Base-by-base conservation (phyloP, 352 stramenopile genomes). In the Phytopythium ostracodes region DNA sequence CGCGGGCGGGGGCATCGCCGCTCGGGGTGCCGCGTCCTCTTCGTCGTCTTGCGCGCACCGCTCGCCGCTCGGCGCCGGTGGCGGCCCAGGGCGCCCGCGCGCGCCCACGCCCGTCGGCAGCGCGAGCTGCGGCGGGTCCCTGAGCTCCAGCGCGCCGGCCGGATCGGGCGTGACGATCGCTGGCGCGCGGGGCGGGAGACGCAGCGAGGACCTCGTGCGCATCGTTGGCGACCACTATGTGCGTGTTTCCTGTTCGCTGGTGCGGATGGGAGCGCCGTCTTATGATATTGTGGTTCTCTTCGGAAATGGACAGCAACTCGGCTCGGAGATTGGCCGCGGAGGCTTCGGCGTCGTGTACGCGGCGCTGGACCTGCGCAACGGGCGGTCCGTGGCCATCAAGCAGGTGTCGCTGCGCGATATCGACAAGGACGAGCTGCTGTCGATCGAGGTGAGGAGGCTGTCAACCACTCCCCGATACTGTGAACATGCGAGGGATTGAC, bases 331-430 rank as follows among this genome's bases (percentile, higher is more conserved):
- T 51, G 93, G 93, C 0, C 87, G 88, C 14, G 93, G 93, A 18
- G 93, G 92, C 49, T 98, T 97, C 63, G 91, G 89, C 20, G 72
- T 92, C 24, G 92, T 98, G 36, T 98, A 88, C 64, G 76, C 84
- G n/a, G 93, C 90, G 18, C 70, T 97, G 56, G 86, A 95, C 60
- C 70, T 94, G 62, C 81, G 83, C 24, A 92, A 89, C 55, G 87
- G 79, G 20, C 84, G 84, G 36, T 94, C 84, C 8, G 86, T 96
- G 33, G 87, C 87, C 20, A 93, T 96, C 44, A 96, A 96, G 60
- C 86, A 95, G 65, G 83, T 96, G 20, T 89, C 86, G 27, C 67
- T 95, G 42, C 73, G 82, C 10, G 81, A 94, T 60, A 88, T 96
- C 53, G 86, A 90, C 74, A 90, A 89, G 63, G 86, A 93, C 60